Conservation (phyloP, 257 asterid genomes). For the Galeopsis tetrahit region DNA sequence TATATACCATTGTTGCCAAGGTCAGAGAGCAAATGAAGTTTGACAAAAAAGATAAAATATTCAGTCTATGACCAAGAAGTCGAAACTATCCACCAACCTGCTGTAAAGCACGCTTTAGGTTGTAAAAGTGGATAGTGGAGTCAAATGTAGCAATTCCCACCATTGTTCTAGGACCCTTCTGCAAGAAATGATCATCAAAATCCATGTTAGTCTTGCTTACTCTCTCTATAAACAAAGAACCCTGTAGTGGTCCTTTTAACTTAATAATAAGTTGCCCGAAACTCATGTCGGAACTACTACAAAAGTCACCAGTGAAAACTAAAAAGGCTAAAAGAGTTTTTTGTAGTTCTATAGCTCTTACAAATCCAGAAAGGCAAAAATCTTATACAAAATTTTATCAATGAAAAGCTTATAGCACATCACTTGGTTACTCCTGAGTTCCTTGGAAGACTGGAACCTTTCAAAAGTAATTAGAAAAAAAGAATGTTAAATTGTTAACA, state of each 20-base stretch:
- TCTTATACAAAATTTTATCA: conserved; percentile 18
- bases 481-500: background rate
- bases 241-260: conserved; percentile 21
- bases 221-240: conserved; percentile 30
- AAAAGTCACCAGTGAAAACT: conserved; percentile 3
- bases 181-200: conserved; percentile 44
- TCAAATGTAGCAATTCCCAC: conserved; percentile 98
- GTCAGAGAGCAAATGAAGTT: conserved; percentile 16
- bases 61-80: conserved; percentile 19
- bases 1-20: conserved; percentile 8
- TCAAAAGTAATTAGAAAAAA: conserved; percentile 6
- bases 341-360: conserved; percentile 22
- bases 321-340: conserved; percentile 24
- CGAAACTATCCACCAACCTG: conserved; percentile 58
- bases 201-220: conserved; percentile 25
- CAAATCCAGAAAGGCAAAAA: background rate
- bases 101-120: conserved; percentile 81
- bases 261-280: conserved; percentile 1
- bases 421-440: conserved; percentile 24
- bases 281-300: conserved; percentile 17
- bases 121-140: conserved; percentile 93
- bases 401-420: conserved; percentile 12
- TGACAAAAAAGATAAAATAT: background rate
- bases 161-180: conserved; percentile 95
- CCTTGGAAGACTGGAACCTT: conserved; percentile 23